These are phyloP conservation scores for Teunomyces stri DNA, from an alignment of 805 yeast species.

Conservation along the genomic window DNA sequence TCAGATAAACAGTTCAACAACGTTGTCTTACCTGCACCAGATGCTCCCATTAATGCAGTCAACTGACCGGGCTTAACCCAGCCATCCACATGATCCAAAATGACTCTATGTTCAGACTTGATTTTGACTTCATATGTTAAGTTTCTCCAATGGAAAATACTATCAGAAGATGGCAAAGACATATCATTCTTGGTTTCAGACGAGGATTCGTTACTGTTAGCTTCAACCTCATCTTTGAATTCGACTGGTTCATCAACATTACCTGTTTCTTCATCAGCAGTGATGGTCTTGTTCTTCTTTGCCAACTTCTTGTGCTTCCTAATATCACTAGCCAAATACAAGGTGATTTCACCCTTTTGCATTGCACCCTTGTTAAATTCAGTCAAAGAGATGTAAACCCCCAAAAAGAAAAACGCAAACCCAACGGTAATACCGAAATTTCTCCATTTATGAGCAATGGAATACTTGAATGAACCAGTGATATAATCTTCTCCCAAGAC, in stretches of 20 bases:
- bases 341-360: constrained; percentile 69
- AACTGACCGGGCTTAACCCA: constrained; percentile 83
- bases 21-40: constrained; percentile 49
- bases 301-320: constrained; percentile 44
- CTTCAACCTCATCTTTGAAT: constrained; percentile 28
- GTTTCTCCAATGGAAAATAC: constrained; percentile 76
- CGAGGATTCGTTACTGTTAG: constrained; percentile 15
- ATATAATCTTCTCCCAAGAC: constrained; percentile 33
- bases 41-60: constrained; percentile 67
- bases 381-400: constrained; percentile 49
- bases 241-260: constrained; percentile 16
- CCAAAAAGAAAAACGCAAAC: constrained; percentile 53
- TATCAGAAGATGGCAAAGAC: constrained; percentile 23
- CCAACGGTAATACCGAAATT: constrained; percentile 61
- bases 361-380: constrained; percentile 61
- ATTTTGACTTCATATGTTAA: constrained; percentile 68
- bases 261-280: constrained; percentile 24
- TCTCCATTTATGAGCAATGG: constrained; percentile 55
- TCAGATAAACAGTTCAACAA: constrained; percentile 38
- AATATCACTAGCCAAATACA: constrained; percentile 53
- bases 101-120: constrained; percentile 57
- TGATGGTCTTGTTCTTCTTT: constrained; percentile 19
- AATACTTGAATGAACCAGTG: constrained; percentile 41
- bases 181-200: constrained; percentile 18
- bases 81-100: constrained; percentile 67